Evolutionary conservation across 2,329 filamentous ascomycete genomes (phyloP), one percentile per base, ranked within the genome.

Genomic region (Hansfordia pulvinata): DNA sequence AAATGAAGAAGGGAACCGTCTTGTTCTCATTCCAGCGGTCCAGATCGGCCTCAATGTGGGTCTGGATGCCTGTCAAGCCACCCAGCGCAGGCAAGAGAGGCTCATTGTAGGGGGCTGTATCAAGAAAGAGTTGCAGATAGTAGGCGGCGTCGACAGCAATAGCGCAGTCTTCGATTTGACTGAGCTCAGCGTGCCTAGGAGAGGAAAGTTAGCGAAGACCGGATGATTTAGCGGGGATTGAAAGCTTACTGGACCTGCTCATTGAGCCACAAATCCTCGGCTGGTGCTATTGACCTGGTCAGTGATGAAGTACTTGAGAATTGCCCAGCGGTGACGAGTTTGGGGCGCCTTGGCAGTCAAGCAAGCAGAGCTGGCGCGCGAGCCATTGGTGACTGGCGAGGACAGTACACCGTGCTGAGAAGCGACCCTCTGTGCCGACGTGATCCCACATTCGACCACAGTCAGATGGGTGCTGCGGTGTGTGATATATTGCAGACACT

Each of bases 101-200:
- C 52, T 98, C 90, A 46, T 82, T 78, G 23, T 71, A 76, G 16
- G 73, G 69, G 22, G 67, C 52, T 30, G 66, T 69, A 45, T 78
- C 72, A 42, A 93, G 72, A 38, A 93, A 69, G 32, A 76, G 73
- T 49, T 78, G 69, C 36, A 98, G 70, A 52, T 90, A 96, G 53
- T 92, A 80, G 28, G 81, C 78, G 30, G 88, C 90, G 60, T 94
- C 86, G 43, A 96, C 75, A 37, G 77, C 86, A 42, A 94, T 69
- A 28, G 76, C 69, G 33, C 72, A 72, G 47, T 76, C 77, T 46
- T 79, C 72, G 40, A 94, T 64, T 35, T 81, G 70, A 33, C 75
- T 64, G 39, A 92, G 53, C 32, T 74, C 62, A 40, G 73, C 68
- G 25, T 62, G 66, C 46, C 66, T 71, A 24, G 23, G 11, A 15